A percentile compares a stretch with the other conserved stretches of the same genome.
Evolutionary conservation across 768 basidiomycete species (phyloP).

Genomic region (Lactarius trivialis): DNA sequence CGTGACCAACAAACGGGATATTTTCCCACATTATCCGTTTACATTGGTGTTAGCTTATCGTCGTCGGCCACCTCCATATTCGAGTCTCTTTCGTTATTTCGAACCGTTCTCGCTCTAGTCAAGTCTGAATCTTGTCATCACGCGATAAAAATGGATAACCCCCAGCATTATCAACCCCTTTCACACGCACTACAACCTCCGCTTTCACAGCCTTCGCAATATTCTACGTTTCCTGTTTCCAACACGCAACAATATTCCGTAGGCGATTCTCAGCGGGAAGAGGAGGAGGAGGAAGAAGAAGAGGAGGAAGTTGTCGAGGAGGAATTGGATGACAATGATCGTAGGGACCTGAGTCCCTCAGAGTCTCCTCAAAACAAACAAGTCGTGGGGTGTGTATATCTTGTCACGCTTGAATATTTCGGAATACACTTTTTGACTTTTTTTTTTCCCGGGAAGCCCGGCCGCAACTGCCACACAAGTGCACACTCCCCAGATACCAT

Average conservation of each 20-base stretch:
- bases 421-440: slow-evolving; percentile 17
- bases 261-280: slow-evolving; percentile 38
- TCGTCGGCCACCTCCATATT: slow-evolving; percentile 17
- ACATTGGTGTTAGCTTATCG: slow-evolving; percentile 9
- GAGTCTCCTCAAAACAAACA: slow-evolving; percentile 28
- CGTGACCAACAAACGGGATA: slow-evolving; percentile 12
- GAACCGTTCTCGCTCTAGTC: slow-evolving; percentile 15
- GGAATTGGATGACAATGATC: slow-evolving; percentile 41
- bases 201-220: slow-evolving; percentile 26
- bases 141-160: slow-evolving; percentile 49
- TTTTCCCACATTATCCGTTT: slow-evolving; percentile 24
- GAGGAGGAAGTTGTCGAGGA: slow-evolving; percentile 71
- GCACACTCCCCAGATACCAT: slow-evolving; percentile 4
- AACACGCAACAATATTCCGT: slow-evolving; percentile 24
- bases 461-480: slow-evolving; percentile 20
- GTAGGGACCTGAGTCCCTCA: slow-evolving; percentile 29
- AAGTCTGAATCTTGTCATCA: slow-evolving; percentile 14
- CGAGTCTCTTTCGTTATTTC: slow-evolving; percentile 15
- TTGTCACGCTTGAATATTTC: slow-evolving; percentile 22
- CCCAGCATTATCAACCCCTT: slow-evolving; percentile 74
- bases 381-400: slow-evolving; percentile 28
- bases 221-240: slow-evolving; percentile 23
- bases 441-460: slow-evolving; percentile 24
- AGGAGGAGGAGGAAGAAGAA: slow-evolving; percentile 64
- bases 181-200: slow-evolving; percentile 72